A percentile compares a stretch with the other conserved stretches of the same genome.
Conservation (phyloP, 176 grass and related monocot species). For the Aechmea fasciata region DNA sequence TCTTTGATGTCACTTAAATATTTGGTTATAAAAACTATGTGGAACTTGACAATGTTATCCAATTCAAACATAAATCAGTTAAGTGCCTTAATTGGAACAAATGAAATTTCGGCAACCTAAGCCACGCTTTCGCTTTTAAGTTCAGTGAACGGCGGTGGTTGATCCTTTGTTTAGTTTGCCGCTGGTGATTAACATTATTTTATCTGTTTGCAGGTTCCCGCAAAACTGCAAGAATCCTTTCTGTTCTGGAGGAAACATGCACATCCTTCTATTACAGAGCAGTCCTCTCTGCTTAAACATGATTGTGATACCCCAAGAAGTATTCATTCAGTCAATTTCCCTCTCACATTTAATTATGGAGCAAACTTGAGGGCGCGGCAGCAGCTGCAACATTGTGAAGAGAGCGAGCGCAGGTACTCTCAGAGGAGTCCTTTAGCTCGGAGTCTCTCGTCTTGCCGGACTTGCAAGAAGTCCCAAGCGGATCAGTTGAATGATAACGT, state of each 20-base stretch:
- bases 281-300: not conserved
- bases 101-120: too few relatives aligned
- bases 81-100: too few relatives aligned
- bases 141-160: not conserved
- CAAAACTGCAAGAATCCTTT: conserved; percentile 5
- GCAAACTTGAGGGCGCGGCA: conserved; percentile 7
- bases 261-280: not conserved
- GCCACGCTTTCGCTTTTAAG: too few relatives aligned
- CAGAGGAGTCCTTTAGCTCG: conserved; percentile 5
- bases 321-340: conserved; percentile 8
- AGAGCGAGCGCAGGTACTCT: not conserved
- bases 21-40: too few relatives aligned
- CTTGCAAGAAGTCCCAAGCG: not conserved
- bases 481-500: not conserved
- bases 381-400: not conserved
- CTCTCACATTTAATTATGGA: conserved; percentile 1
- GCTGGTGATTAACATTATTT: not conserved
- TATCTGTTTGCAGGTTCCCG: conserved; percentile 4
- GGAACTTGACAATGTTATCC: too few relatives aligned
- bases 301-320: not conserved
- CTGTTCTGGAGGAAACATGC: conserved; percentile 8
- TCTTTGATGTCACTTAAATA: too few relatives aligned
- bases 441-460: not conserved
- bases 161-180: not conserved
- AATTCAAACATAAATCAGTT: too few relatives aligned